Base-by-base conservation (phyloP, 768 basidiomycete species). In the Candolleomyces aberdarensis region DNA sequence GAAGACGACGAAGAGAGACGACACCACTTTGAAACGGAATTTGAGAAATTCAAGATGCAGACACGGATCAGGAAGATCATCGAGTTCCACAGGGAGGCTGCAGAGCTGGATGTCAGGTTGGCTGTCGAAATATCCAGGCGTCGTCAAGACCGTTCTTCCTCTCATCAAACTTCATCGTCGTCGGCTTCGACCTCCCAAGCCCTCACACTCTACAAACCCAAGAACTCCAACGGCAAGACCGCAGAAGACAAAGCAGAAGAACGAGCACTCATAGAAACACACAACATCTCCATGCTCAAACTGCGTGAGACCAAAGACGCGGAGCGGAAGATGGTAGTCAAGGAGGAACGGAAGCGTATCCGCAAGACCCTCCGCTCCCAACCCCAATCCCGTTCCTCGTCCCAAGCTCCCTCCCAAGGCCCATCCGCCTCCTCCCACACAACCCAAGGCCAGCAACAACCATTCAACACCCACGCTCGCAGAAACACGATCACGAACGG, bases 11-110 rank as follows among this genome's bases (percentile, higher is more conserved):
- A 48, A 49, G 51, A 46, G 19, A 32, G 52, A 48, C 57, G 60
- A n/a, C 52, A 57, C n/a, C 67, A 74, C 36, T 76, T 77, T 50
- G 76, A 72, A 36, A 71, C 70, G 9, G 74, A 77, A 10, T 79
- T 80, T 51, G 77, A 78, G 57, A 69, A 70, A 39, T 80, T 75
- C 67, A 82, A 83, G 61, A 76, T 80, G 70, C 69, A 77, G 20
- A 74, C 75, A 3, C 78, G 82, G 57, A 71, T 81, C 61, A 54
- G 72, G 43, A 80, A 83, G 72, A 78, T 84, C 62, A 73, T 77
- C 59, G 72, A 85, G 69, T 80, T 86, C 77, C 75, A 83, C 71
- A 74, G 72, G 61, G 72, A 72, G 39, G 82, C 82, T 15, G 80
- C 78, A 8, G 67, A 72, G 10, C 73, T 75, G 7, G 82, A 81